Base-by-base conservation (phyloP, 2,329 filamentous ascomycete genomes). In the Pestalotiopsis sp. region DNA sequence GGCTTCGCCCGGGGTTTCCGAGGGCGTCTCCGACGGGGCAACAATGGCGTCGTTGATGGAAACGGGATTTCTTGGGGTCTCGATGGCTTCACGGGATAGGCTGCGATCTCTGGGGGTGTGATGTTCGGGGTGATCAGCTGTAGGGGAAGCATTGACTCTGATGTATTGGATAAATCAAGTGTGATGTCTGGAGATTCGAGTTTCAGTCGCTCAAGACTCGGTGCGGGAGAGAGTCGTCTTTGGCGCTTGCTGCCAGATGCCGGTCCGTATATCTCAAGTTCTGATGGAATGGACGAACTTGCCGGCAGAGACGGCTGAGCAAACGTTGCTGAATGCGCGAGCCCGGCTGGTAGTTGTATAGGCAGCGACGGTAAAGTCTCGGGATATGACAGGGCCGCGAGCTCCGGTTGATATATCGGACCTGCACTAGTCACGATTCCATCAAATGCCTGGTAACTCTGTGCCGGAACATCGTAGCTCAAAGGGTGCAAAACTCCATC, bases 81-180 rank as follows among this genome's bases (percentile, higher is more conserved):
- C 6, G 31, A 39, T 23, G 52, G 36, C 17, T 58, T 38, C 6
- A 9, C n/a, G 61, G 66, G 31, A 31, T 66, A 38, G 17, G 45
- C 38, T 23, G 23, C 41, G 23, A 9, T 20, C 39, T 57, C 60
- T 38, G 60, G 12, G 9, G 75, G 73, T 3, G 74, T 75, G 23
- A 73, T 69, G 7, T 71, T 70, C 9, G 75, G 73, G 3, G 74
- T 75, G n/a, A 73, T 69, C 9, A 71, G 69, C 9, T 72, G 72
- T 58, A 72, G 72, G 14, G 76, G 76, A 9, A 69, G 70, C 25
- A 63, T 71, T 38, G 72, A 73, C 45, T 75, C 73, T 2, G 76
- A 71, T 6, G 72, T 76, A 39, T 73, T 71, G 25, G 75, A 75
- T 11, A 75, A 76, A 31, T 71, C 73, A 61, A 66, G 77, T n/a